Percentiles rank a stretch among this genome's conserved stretches.
Evolutionary conservation across 257 asterid species (phyloP).

Genomic region (Knoxia roxburghii): DNA sequence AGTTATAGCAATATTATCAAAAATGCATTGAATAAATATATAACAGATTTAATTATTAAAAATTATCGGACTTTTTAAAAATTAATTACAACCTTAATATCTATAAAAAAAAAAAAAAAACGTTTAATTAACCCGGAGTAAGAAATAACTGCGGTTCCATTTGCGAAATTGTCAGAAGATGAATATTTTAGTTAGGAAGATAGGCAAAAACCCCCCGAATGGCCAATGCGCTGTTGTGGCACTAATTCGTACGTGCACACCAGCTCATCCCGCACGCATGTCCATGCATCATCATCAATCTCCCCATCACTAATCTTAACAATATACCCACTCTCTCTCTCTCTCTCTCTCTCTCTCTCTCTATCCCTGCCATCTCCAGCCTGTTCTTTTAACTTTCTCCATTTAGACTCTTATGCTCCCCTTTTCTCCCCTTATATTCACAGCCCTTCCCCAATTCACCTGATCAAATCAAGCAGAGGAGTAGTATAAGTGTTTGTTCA

Average conservation of each 20-base stretch:
- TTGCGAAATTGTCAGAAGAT: no score
- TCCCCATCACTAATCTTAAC: no score
- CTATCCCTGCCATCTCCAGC: constrained; percentile 11
- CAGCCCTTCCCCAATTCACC: neutral
- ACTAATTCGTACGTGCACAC: constrained; percentile 56
- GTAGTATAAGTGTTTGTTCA: neutral
- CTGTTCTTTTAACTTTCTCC: constrained; percentile 3
- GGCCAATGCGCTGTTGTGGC: constrained; percentile 45
- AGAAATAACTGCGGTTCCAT: no score
- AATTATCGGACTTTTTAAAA: no score
- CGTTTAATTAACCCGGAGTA: no score
- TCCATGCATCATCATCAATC: constrained; percentile 21
- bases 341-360: neutral
- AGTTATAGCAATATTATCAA: no score
- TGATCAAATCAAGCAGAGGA: neutral
- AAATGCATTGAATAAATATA: no score
- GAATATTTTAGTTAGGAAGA: no score
- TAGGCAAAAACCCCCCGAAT: neutral
- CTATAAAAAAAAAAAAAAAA: no score
- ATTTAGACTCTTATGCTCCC: neutral
- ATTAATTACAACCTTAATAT: no score
- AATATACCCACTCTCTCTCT: neutral
- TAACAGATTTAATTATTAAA: no score
- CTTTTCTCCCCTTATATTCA: neutral
- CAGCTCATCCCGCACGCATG: constrained; percentile 87